Conservation (phyloP, 805 yeast genomes). For the Ascoidea tarda region DNA sequence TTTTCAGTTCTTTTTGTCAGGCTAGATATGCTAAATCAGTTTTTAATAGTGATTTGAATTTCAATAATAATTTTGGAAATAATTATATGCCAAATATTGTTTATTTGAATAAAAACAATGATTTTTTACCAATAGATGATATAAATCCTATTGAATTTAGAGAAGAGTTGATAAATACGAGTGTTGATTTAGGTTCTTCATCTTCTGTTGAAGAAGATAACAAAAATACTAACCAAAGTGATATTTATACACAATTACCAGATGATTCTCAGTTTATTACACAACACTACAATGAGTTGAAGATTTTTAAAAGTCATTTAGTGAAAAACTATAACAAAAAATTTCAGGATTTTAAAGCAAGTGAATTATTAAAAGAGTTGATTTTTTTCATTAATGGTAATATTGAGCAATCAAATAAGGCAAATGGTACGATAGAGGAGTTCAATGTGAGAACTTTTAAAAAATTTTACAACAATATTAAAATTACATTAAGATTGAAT, state of each 20-base stretch:
- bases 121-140: neutral
- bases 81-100: neutral
- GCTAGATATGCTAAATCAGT: no score
- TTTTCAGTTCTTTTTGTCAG: no score
- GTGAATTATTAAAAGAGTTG: slow-evolving; percentile 23
- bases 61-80: no score
- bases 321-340: slow-evolving; percentile 11
- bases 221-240: neutral
- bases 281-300: slow-evolving; percentile 30
- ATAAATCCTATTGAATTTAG: neutral
- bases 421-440: slow-evolving; percentile 4
- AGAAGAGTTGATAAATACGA: neutral
- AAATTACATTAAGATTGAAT: slow-evolving; percentile 30
- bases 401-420: neutral
- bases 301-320: slow-evolving; percentile 18
- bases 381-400: slow-evolving; percentile 22
- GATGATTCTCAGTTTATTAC: slow-evolving; percentile 39
- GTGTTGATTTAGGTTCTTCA: neutral
- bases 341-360: slow-evolving; percentile 22
- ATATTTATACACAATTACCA: slow-evolving; percentile 31
- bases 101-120: neutral
- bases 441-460: slow-evolving; percentile 16
- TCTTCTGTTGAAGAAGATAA: neutral
- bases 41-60: no score
- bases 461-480: slow-evolving; percentile 26